Conservation (phyloP, 805 yeast genomes). For the Barnettozyma salicaria region DNA sequence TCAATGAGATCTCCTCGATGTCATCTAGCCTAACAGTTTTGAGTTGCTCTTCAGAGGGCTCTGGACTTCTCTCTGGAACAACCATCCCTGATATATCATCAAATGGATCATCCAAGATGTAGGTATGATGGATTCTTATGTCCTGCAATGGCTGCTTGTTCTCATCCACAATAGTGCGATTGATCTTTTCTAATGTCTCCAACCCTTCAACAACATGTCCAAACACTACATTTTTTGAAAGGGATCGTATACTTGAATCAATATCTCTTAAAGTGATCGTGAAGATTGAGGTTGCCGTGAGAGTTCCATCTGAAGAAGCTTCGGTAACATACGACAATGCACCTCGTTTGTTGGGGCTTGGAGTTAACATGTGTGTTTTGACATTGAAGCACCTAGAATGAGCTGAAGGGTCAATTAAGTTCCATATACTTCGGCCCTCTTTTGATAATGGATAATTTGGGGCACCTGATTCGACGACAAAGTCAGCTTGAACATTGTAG, state of each 20-base stretch:
- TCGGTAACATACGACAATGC: slow-evolving; percentile 29
- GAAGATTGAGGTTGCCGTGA: slow-evolving; percentile 32
- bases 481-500: slow-evolving; percentile 36
- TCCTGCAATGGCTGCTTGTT: slow-evolving; percentile 39
- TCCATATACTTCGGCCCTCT: slow-evolving; percentile 31
- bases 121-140: slow-evolving; percentile 45
- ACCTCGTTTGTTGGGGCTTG: slow-evolving; percentile 29
- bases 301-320: not conserved
- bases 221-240: slow-evolving; percentile 30
- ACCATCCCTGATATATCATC: slow-evolving; percentile 28
- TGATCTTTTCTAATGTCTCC: slow-evolving; percentile 39
- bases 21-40: slow-evolving; percentile 27
- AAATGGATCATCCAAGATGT: slow-evolving; percentile 50
- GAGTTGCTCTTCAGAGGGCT: slow-evolving; percentile 32
- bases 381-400: slow-evolving; percentile 16
- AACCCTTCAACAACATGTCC: slow-evolving; percentile 51
- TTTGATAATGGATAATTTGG: slow-evolving; percentile 37
- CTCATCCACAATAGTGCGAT: slow-evolving; percentile 34
- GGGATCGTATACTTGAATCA: slow-evolving; percentile 10
- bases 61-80: slow-evolving; percentile 30
- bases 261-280: slow-evolving; percentile 32
- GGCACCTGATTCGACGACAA: slow-evolving; percentile 41
- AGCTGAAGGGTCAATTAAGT: slow-evolving; percentile 19
- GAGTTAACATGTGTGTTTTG: slow-evolving; percentile 21
- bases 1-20: slow-evolving; percentile 19